Evolutionary conservation across 83 land plant genomes (phyloP).

Genomic region (Picea abies): DNA sequence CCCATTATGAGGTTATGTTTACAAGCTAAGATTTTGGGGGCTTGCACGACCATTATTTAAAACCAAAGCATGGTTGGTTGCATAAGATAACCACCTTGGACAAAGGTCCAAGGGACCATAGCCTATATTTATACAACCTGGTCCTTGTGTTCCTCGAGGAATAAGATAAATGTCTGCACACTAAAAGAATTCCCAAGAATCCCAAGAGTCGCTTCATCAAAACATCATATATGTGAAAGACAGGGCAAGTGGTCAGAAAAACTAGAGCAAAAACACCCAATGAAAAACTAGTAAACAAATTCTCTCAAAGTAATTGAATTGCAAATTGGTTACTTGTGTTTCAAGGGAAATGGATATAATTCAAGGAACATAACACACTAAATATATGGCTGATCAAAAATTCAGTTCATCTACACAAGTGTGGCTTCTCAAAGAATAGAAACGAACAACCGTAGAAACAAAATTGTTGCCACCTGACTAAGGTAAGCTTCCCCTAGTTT

Average conservation of each 20-base stretch:
- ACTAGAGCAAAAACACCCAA: background rate
- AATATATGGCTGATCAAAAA: conserved; percentile 77
- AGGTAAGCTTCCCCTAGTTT: conserved; percentile 23
- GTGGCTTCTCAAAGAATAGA: conserved; percentile 80
- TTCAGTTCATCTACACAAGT: conserved; percentile 74
- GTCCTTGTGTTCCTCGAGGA: background rate
- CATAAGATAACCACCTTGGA: conserved; percentile 95
- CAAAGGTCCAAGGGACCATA: conserved; percentile 97
- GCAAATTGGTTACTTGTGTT: conserved; percentile 59
- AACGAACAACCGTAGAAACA: conserved; percentile 74
- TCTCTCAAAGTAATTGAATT: background rate
- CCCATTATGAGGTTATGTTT: conserved; percentile 48
- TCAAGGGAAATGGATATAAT: conserved; percentile 75
- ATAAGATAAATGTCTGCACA: conserved; percentile 49
- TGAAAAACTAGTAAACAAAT: background rate
- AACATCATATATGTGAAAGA: conserved; percentile 47
- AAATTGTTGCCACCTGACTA: conserved; percentile 24
- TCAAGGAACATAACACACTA: conserved; percentile 80
- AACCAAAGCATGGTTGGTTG: conserved; percentile 61
- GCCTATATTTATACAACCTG: conserved; percentile 56
- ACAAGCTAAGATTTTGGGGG: conserved; percentile 85
- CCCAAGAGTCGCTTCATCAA: conserved; percentile 84
- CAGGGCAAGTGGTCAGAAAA: background rate
- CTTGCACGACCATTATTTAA: conserved; percentile 81
- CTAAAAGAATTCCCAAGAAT: conserved; percentile 47